Conservation (phyloP, 176 grass and related monocot genomes). For the Microstegium vimineum region DNA sequence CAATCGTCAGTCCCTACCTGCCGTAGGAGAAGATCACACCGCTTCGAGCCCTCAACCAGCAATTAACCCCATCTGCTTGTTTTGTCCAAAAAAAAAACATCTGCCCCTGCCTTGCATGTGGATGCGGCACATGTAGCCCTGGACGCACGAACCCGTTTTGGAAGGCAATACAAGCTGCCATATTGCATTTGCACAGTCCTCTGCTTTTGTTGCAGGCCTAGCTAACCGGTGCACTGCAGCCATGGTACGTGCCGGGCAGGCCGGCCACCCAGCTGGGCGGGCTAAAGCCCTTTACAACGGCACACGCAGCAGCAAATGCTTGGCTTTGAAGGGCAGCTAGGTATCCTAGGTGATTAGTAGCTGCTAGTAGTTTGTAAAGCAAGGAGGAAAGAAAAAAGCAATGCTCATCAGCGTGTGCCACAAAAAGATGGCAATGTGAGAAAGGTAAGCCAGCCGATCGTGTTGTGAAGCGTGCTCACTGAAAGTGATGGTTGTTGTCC, state of each 20-base stretch:
- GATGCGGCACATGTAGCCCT: background rate
- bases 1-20: background rate
- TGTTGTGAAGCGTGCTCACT: slow-evolving; percentile 1
- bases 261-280: background rate
- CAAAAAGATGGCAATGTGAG: background rate
- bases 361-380: slow-evolving; percentile 13
- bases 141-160: background rate
- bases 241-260: background rate
- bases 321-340: slow-evolving; percentile 42
- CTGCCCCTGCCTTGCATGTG: too few relatives aligned
- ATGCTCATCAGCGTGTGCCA: background rate
- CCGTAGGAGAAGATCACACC: background rate
- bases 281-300: slow-evolving; percentile 27
- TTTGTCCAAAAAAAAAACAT: too few relatives aligned
- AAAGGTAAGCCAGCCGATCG: background rate
- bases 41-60: too few relatives aligned
- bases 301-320: background rate
- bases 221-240: background rate
- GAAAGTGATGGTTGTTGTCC: slow-evolving; percentile 29
- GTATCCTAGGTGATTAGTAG: slow-evolving; percentile 25
- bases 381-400: background rate
- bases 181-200: background rate
- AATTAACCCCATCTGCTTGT: too few relatives aligned
- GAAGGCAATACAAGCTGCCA: background rate
- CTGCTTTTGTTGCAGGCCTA: background rate